Conservation (phyloP, 306 rosid genomes). For the Vachellia pachyceras region DNA sequence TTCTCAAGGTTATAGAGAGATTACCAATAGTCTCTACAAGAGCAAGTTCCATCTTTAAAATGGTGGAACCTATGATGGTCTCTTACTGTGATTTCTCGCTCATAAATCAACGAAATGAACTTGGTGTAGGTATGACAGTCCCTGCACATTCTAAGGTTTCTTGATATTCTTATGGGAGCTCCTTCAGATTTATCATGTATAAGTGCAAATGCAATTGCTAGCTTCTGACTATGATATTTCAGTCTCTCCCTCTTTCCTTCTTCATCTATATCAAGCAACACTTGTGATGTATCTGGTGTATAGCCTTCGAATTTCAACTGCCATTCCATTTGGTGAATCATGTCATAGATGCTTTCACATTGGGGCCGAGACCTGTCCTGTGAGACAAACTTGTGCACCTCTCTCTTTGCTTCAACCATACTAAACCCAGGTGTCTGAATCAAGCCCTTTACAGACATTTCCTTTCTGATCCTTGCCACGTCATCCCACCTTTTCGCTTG, state of each 20-base stretch:
- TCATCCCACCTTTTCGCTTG: conserved; percentile 67
- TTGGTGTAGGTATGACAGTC: conserved; percentile 85
- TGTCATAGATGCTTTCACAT: conserved; percentile 50
- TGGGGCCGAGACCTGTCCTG: conserved; percentile 68
- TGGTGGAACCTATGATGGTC: conserved; percentile 78
- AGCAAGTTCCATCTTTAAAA: conserved; percentile 86
- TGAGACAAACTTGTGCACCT: conserved; percentile 74
- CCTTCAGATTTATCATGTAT: conserved; percentile 45
- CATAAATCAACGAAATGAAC: conserved; percentile 65
- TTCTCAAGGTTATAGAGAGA: background rate
- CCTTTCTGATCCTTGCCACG: conserved; percentile 65
- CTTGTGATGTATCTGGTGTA: conserved; percentile 70
- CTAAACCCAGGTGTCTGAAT: conserved; percentile 73
- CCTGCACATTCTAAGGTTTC: conserved; percentile 84
- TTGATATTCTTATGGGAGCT: conserved; percentile 36
- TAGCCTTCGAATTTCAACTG: conserved; percentile 90
- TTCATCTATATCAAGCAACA: conserved; percentile 72
- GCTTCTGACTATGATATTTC: conserved; percentile 82
- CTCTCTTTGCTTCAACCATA: conserved; percentile 72
- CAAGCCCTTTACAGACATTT: conserved; percentile 56
- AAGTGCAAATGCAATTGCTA: conserved; percentile 84
- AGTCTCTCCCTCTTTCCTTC: conserved; percentile 82
- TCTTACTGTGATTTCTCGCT: conserved; percentile 70
- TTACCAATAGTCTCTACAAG: conserved; percentile 83
- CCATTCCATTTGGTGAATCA: conserved; percentile 99